phyloP scores from a whole-genome alignment of 257 asterid species.

The Salvia rosmarinus region DNA sequence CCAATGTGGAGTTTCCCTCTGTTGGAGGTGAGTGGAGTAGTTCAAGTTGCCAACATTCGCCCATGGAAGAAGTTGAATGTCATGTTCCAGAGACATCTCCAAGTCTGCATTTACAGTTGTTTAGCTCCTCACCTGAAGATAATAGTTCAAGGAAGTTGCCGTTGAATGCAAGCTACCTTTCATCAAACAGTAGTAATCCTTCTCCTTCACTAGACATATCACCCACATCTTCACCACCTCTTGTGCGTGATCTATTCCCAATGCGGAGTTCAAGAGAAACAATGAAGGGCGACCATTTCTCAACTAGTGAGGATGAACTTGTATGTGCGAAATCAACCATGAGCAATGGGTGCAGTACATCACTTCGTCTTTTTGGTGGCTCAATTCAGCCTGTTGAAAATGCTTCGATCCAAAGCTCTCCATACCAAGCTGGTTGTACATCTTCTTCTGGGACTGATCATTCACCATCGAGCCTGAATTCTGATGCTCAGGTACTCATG shows the following conservation, averaged over 20 bases:
- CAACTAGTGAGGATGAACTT: constrained; percentile 45
- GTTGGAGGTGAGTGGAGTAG: constrained; percentile 63
- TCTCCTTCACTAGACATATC: constrained; percentile 69
- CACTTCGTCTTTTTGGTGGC: constrained; percentile 76
- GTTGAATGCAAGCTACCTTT: constrained; percentile 52
- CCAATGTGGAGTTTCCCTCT: constrained; percentile 40
- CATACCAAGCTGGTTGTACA: constrained; percentile 63
- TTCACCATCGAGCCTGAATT: constrained; percentile 74
- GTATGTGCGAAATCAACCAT: constrained; percentile 40
- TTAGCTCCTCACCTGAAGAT: constrained; percentile 69
- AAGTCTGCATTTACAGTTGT: constrained; percentile 59
- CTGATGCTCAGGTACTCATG: constrained; percentile 65
- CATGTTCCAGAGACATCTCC: constrained; percentile 51
- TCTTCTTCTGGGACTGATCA: constrained; percentile 86
- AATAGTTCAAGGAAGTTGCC: constrained; percentile 48
- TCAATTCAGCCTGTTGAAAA: constrained; percentile 49
- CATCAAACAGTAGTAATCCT: constrained; percentile 75
- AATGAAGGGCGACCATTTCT: constrained; percentile 38
- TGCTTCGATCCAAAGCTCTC: constrained; percentile 64
- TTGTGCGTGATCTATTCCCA: constrained; percentile 70
- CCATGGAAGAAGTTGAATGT: constrained; percentile 56
- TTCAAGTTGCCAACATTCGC: constrained; percentile 53
- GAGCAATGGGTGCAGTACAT: constrained; percentile 55
- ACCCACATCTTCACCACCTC: constrained; percentile 76
- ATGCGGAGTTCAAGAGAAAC: constrained; percentile 55